These are phyloP conservation scores for Herpetomonas tarakana DNA, from an alignment of 208 protist species.

Conservation along the genomic window DNA sequence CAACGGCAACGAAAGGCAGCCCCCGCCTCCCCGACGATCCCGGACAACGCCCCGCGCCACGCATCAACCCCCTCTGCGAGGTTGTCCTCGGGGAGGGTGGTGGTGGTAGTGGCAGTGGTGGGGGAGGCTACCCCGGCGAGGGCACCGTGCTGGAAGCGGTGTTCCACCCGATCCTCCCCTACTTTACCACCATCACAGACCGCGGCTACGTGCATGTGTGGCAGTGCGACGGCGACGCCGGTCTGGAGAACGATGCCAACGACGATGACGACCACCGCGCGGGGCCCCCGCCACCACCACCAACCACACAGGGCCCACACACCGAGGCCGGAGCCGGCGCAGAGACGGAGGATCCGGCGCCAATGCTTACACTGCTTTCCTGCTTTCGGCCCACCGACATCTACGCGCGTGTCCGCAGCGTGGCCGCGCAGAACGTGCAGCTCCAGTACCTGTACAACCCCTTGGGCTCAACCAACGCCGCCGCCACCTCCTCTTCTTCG, in stretches of 20 bases:
- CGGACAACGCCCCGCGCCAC: too few species aligned
- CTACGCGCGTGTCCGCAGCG: slow-evolving; percentile 19
- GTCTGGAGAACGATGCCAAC: neutral
- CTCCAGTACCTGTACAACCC: slow-evolving; percentile 39
- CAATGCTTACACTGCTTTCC: slow-evolving; percentile 3
- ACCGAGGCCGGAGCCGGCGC: neutral
- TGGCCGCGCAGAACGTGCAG: slow-evolving; percentile 10
- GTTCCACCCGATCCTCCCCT: slow-evolving; percentile 58
- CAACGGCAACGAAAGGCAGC: neutral
- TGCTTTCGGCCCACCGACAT: slow-evolving; percentile 14
- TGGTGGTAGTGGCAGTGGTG: too few species aligned
- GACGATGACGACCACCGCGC: slow-evolving; percentile 5
- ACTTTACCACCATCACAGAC: slow-evolving; percentile 50
- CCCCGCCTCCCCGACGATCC: neutral
- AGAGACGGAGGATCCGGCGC: neutral
- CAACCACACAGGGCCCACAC: too few species aligned
- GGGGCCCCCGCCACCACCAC: too few species aligned
- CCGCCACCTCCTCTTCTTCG: too few species aligned
- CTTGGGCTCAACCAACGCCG: slow-evolving; percentile 12
- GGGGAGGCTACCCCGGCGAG: slow-evolving; percentile 1
- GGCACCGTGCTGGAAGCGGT: slow-evolving; percentile 21
- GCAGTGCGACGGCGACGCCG: slow-evolving; percentile 25
- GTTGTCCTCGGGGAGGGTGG: neutral
- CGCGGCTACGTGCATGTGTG: slow-evolving; percentile 60
- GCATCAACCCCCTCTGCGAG: neutral